Evolutionary conservation across 1,284 basidiomycete species (phyloP), one percentile per base, ranked within the genome.

Genomic region (Coniophora puteana): DNA sequence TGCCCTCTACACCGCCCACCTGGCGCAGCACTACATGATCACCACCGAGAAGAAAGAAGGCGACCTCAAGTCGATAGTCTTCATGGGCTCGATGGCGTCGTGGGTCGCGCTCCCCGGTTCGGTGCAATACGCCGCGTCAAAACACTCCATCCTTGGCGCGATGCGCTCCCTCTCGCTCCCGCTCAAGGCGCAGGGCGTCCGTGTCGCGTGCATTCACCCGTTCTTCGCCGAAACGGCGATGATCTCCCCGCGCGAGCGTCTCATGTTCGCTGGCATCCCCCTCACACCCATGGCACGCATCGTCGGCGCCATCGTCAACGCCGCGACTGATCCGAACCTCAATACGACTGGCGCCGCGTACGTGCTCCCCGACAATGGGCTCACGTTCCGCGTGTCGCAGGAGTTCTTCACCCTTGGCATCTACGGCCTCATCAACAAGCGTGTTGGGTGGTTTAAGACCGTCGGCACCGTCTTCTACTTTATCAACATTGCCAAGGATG

Each of bases 31-130:
- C n/a, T n/a, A n/a, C n/a, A n/a, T n/a, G n/a, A n/a, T n/a, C n/a
- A n/a, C n/a, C n/a, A n/a, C n/a, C n/a, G 67, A 67, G 27, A 54
- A 62, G 13, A 59, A 47, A 36, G 41, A 51, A 18, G 49, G 55
- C 27, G 59, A 57, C 24, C 54, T 74, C 33, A 78, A 78, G 49
- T 57, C 75, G 4, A 49, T 81, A 24, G 61, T 80, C 24, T 56
- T 81, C 16, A 64, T 80, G 27, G 78, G 76, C 10, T 80, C 77
- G 8, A 71, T 80, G 58, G 77, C 74, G 17, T 78, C 75, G 22
- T 78, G 75, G 69, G 41, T 60, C 23, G 65, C 61, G 1, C 62
- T 80, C 21, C 70, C 76, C 1, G 44, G 48, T 8, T 76, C 55
- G 3, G 57, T 68, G 4, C 48, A 74, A 41, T 80, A 82, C 51